Base-by-base conservation (phyloP, 2,329 filamentous ascomycete genomes). In the Gnomoniopsis sp. region DNA sequence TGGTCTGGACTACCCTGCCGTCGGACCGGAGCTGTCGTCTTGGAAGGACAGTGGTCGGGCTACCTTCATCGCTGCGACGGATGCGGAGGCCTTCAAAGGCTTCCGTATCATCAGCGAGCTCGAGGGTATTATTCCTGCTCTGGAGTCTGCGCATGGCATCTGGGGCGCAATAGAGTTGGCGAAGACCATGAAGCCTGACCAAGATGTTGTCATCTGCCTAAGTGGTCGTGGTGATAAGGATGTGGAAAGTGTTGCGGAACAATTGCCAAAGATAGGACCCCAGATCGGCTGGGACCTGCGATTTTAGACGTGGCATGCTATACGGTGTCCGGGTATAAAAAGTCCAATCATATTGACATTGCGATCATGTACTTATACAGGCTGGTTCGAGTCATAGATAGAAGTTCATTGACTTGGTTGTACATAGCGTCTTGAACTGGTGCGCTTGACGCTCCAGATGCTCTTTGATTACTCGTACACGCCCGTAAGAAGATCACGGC, bases 151-250 rank as follows among this genome's bases (percentile, higher is more conserved):
- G 1, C 95, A 99, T 77, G 95, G 93, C 23, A 86, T 99, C 69
- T 97, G 83, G 67, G 95, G 93, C 15, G 93, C 90, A 12, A 78
- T 98, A 59, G 86, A 98, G 77, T 77, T 98, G 60, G 93, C 93
- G 62, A 97, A 96, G 86, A 91, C 88, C 59, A 93, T 97, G 91
- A 82, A 83, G 65, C 90, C 92, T 78, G 92, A 85, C 54, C 79
- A 97, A 76, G 92, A 98, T 69, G 78, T 99, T 30, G 93, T 99
- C 60, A 93, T 99, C 63, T 98, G 93, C 76, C 74, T 99, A 41
- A 96, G 90, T 70, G 95, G 95, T 10, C 82, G 95, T 66, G 95
- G 95, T 63, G 95, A 99, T 76, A 99, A 99, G 85, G 95, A 99
- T 71, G 95, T 99, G 60, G 93, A 99, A 84, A 96, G 91, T 69